Evolutionary conservation across 2,329 filamentous ascomycete genomes (phyloP).

Genomic region (Gnomoniopsis smithogilvyi): DNA sequence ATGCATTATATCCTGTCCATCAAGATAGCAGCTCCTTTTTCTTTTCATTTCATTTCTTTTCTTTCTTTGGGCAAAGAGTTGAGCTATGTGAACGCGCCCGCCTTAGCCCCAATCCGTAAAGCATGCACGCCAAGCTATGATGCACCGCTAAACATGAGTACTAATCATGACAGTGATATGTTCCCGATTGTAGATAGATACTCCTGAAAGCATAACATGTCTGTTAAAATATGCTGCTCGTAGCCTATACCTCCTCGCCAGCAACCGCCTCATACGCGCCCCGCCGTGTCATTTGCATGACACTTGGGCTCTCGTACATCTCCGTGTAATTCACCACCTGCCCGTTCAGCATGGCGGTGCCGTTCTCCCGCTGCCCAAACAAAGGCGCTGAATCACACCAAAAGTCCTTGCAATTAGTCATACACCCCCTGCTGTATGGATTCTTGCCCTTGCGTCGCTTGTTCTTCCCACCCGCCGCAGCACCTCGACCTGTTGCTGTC

Average conservation of each 20-base stretch:
- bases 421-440: slow-evolving; percentile 77
- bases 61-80: background rate
- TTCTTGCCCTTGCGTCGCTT: slow-evolving; percentile 63
- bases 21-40: slow-evolving; percentile 4
- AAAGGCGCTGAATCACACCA: slow-evolving; percentile 88
- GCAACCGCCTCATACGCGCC: slow-evolving; percentile 63
- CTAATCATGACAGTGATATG: no score
- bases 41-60: no score
- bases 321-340: slow-evolving; percentile 79
- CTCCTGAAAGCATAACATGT: background rate
- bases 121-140: slow-evolving; percentile 14
- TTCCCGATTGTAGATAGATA: background rate
- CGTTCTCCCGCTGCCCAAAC: slow-evolving; percentile 71
- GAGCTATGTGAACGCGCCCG: background rate
- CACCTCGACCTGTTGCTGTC: slow-evolving; percentile 81
- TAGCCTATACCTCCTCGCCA: slow-evolving; percentile 49
- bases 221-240: background rate
- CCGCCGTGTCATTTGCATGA: slow-evolving; percentile 55
- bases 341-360: slow-evolving; percentile 73
- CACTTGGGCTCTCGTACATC: slow-evolving; percentile 80
- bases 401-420: slow-evolving; percentile 94
- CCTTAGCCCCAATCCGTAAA: background rate
- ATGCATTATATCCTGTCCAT: slow-evolving; percentile 2
- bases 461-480: slow-evolving; percentile 51
- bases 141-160: background rate